phyloP scores from a whole-genome alignment of 257 asterid species.

The Ajuga chamaepitys region DNA sequence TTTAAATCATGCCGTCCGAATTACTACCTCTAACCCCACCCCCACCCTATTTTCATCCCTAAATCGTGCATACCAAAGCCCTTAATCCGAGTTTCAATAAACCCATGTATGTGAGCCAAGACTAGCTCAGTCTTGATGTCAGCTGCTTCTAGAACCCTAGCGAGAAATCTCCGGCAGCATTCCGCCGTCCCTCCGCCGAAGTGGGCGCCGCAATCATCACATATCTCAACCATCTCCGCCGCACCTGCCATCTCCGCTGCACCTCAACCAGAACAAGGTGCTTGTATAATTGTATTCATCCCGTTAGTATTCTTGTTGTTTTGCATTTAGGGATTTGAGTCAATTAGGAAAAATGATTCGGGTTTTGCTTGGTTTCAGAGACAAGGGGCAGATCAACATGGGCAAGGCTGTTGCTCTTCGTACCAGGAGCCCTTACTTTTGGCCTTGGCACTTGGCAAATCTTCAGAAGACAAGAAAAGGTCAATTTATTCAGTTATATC shows the following conservation, averaged over 20 bases:
- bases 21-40: too few relatives aligned
- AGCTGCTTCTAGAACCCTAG: conserved; percentile 38
- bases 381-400: conserved; percentile 45
- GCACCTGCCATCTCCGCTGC: conserved; percentile 34
- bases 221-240: conserved; percentile 25
- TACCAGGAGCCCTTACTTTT: conserved; percentile 85
- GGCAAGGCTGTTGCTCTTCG: conserved; percentile 80
- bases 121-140: too few relatives aligned
- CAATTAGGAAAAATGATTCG: conserved; percentile 4
- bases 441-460: conserved; percentile 99
- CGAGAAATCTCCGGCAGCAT: conserved; percentile 37
- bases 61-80: too few relatives aligned
- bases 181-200: conserved; percentile 16
- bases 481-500: neutral
- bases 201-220: conserved; percentile 33
- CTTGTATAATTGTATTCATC: neutral
- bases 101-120: too few relatives aligned
- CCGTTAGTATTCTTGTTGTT: neutral
- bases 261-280: conserved; percentile 46
- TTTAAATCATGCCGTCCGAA: too few relatives aligned
- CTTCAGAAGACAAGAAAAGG: conserved; percentile 90
- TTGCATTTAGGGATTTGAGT: neutral
- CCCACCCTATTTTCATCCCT: too few relatives aligned
- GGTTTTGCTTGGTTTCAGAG: conserved; percentile 42
- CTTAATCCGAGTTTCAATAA: too few relatives aligned